Percentiles rank a stretch among this genome's conserved stretches.
These are phyloP conservation scores for Kuraishia molischiana DNA, from an alignment of 805 yeast species.

Conservation along the genomic window DNA sequence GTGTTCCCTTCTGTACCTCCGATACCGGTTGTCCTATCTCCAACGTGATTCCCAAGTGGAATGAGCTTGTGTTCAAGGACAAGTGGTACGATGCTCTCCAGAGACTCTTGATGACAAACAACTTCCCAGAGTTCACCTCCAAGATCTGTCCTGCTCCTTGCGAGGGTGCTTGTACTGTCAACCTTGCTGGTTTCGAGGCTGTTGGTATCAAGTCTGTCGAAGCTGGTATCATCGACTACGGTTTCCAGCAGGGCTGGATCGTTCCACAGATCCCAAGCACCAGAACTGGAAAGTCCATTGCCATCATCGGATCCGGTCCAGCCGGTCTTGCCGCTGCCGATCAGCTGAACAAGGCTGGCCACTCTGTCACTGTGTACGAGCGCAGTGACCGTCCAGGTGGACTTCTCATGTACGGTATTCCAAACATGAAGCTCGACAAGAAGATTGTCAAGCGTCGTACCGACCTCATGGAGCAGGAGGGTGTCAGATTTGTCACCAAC, in stretches of 20 bases:
- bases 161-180: slow-evolving; percentile 85
- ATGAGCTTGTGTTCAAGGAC: slow-evolving; percentile 89
- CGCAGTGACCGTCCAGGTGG: slow-evolving; percentile 96
- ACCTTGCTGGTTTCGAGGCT: slow-evolving; percentile 86
- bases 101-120: slow-evolving; percentile 88
- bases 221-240: slow-evolving; percentile 93
- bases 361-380: slow-evolving; percentile 83
- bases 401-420: slow-evolving; percentile 96
- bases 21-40: slow-evolving; percentile 98
- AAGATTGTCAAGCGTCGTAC: slow-evolving; percentile 87
- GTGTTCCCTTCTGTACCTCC: slow-evolving; percentile 97
- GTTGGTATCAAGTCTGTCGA: slow-evolving; percentile 96
- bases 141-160: slow-evolving; percentile 99
- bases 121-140: slow-evolving; percentile 98
- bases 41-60: slow-evolving; percentile 96
- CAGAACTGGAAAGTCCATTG: slow-evolving; percentile 81
- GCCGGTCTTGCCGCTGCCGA: slow-evolving; percentile 96
- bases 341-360: slow-evolving; percentile 95
- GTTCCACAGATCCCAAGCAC: slow-evolving; percentile 66
- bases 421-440: slow-evolving; percentile 97
- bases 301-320: slow-evolving; percentile 94
- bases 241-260: slow-evolving; percentile 95
- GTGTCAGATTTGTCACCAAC: slow-evolving; percentile 67
- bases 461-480: slow-evolving; percentile 84
- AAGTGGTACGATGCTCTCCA: slow-evolving; percentile 93